phyloP scores from a whole-genome alignment of 352 stramenopile species.

The Globisporangium takayamanum region DNA sequence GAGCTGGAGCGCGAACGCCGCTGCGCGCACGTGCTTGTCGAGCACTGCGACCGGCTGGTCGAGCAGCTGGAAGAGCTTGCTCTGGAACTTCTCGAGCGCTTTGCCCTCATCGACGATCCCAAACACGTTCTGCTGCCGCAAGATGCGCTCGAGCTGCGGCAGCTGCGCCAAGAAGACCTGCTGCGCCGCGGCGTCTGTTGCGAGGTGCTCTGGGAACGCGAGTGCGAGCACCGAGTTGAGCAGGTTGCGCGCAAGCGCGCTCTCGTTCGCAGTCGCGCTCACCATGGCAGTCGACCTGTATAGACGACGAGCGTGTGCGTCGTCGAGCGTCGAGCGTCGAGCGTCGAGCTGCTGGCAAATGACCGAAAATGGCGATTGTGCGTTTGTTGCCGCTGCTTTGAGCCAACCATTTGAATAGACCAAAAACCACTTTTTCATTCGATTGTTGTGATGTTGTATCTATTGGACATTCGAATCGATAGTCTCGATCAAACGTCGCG shows the following conservation, averaged over 20 bases:
- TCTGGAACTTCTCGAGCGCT: slow-evolving; percentile 69
- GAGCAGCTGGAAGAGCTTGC: slow-evolving; percentile 50
- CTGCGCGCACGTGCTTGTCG: slow-evolving; percentile 24
- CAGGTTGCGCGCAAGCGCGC: slow-evolving; percentile 64
- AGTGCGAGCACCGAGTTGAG: slow-evolving; percentile 73
- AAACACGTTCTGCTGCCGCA: slow-evolving; percentile 71
- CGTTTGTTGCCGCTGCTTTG: background rate
- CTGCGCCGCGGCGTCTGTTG: slow-evolving; percentile 31
- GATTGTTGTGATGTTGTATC: too few species aligned
- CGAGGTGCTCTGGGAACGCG: slow-evolving; percentile 52
- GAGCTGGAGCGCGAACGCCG: slow-evolving; percentile 56
- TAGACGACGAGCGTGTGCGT: background rate
- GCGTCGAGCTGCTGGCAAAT: background rate
- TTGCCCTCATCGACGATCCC: slow-evolving; percentile 65
- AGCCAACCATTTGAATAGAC: background rate
- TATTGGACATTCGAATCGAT: background rate
- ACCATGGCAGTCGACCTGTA: slow-evolving; percentile 2
- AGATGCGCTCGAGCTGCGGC: slow-evolving; percentile 33
- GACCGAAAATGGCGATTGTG: background rate
- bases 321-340: background rate
- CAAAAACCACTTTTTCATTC: too few species aligned
- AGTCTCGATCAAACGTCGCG: too few species aligned
- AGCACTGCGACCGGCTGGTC: slow-evolving; percentile 27
- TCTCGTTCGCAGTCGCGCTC: slow-evolving; percentile 20
- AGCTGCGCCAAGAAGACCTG: slow-evolving; percentile 44